Base-by-base conservation (phyloP, 768 basidiomycete genomes). In the Kwoniella sp. region DNA sequence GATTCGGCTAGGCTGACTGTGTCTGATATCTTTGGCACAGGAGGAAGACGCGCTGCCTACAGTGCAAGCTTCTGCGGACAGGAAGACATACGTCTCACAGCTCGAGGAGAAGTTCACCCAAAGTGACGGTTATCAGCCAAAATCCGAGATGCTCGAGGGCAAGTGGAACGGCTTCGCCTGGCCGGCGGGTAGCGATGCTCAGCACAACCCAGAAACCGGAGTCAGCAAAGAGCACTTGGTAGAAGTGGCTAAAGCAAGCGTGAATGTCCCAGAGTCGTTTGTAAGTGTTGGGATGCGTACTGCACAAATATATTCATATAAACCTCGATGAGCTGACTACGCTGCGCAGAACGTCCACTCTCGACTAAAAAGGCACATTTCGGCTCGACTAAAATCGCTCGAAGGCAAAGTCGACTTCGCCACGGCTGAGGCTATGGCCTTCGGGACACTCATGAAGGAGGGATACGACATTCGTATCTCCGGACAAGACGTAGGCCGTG, bases 401-500 rank as follows among this genome's bases (percentile, higher is more conserved):
- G 86, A 89, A 82, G 89, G 86, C 1, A 82, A 82, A n/a, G 89
- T 96, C 30, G 92, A 94, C 76, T 95, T 90, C 85, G 90, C 90
- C 0, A 91, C 90, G 47, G 92, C 91, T 4, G 93, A 96, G 83
- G 91, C 88, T 47, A 79, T 96, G 78, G 92, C 93, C 0, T 91
- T 93, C 71, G 93, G 93, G 0, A 87, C 90, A 1, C 83, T 95
- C 33, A 85, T 95, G 87, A 80, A 86, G 1, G 88, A 91, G 56
- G 91, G 91, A 1, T 86, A 83, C 66, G 89, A 94, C 73, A 84
- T 96, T 9, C 86, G 92, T 17, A 90, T 96, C 30, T 92, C 91
- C 1, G 93, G 93, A 7, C 93, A 96, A 78, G 93, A 95, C 74
- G 91, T 93, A 0, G 93, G 92, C 0, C 79, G 92, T 40, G 92